Base-by-base conservation (phyloP, 2,329 filamentous ascomycete species). In the Graphilbum fragrans region DNA sequence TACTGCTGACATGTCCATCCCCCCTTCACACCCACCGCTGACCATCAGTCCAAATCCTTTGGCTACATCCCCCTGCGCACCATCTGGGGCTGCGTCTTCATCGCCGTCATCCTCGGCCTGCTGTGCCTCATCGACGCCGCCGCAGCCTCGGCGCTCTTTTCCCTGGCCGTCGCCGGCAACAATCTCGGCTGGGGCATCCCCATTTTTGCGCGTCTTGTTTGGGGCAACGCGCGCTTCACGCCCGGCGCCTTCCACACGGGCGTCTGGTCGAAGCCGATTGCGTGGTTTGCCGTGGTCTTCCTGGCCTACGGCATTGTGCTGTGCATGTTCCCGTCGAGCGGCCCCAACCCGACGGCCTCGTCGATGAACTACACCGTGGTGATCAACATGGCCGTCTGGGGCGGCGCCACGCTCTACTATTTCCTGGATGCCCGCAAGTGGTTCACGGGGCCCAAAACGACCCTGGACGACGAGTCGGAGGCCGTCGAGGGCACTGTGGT, bases 351-450 rank as follows among this genome's bases (percentile, higher is more conserved):
- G 1, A 63, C 59, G 8, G 53, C 56, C 0, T 46, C 65, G 33
- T 57, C 57, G 16, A 79, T 80, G 75, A 80, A 80, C 49, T 80
- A 79, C 51, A 77, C 74, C 0, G 65, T 77, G 3, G 74, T 77
- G 1, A 72, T 80, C 45, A 77, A 77, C 47, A 63, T 62, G 27
- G 66, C 67, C 4, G 67, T 80, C 1, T 80, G 75, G 75, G 58
- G 68, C 14, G 72, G 72, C 2, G 64, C 67, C 0, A 53, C 76
- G 49, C 38, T 61, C 1, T 79, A 79, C 54, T 79, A 77, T 51
- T 63, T 62, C 47, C 47, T 73, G 21, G 65, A 71, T 57, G 74
- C 73, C 7, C 60, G 65, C 41, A 77, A 76, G 53, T 77, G 71
- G 65, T 77, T 76, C 50, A 73, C 61, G 2, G 74, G 74, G 0